Conservation (phyloP, 257 asterid species). For the Capsicum baccatum region DNA sequence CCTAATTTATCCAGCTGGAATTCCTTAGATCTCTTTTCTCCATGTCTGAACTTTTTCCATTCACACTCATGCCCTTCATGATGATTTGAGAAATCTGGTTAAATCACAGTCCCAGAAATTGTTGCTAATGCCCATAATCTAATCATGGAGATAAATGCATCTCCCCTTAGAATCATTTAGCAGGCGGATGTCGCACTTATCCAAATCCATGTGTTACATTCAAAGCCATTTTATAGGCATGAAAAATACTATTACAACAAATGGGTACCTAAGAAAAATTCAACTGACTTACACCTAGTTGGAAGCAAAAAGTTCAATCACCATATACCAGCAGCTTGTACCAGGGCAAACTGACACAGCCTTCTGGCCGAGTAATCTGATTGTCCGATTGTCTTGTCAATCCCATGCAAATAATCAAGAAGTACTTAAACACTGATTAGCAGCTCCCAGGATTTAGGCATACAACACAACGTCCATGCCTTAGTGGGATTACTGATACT, state of each 20-base stretch:
- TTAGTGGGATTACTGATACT: neutral
- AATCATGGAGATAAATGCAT: neutral
- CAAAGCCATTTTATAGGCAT: neutral
- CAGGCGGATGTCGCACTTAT: neutral
- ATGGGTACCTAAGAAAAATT: neutral
- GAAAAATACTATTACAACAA: neutral
- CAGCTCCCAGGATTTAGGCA: neutral
- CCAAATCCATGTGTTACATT: neutral
- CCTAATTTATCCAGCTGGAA: neutral
- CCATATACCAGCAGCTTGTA: neutral
- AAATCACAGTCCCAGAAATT: neutral
- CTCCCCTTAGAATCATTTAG: neutral
- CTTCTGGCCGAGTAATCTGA: neutral
- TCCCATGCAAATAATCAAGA: neutral
- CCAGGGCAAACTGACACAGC: neutral
- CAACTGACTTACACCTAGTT: neutral
- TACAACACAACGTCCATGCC: neutral
- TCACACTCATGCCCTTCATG: neutral
- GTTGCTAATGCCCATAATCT: neutral
- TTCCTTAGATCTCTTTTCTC: neutral
- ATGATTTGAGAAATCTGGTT: neutral
- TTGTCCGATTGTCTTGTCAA: neutral
- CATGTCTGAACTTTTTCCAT: too few species aligned
- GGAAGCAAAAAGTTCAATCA: neutral
- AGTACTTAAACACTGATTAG: neutral